Conservation (phyloP, 352 stramenopile genomes). For the Aphanomyces cochlioides region DNA sequence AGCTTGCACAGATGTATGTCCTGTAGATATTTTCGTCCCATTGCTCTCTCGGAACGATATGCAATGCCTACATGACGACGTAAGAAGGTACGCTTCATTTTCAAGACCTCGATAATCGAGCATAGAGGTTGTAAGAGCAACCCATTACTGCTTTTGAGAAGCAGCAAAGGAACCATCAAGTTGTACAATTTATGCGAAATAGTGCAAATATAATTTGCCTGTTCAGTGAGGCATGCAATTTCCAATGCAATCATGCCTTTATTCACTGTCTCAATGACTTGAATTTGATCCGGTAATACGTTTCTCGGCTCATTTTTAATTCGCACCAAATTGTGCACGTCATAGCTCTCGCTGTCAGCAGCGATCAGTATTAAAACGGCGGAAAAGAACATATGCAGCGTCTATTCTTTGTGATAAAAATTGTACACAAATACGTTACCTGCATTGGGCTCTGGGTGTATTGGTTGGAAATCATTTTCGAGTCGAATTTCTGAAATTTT, state of each 20-base stretch:
- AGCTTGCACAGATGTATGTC: constrained; percentile 25
- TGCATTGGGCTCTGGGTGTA: constrained; percentile 20
- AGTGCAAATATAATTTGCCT: constrained; percentile 46
- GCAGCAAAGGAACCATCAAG: constrained; percentile 58
- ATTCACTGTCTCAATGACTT: constrained; percentile 43
- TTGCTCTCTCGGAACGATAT: constrained; percentile 9
- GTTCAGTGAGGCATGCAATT: constrained; percentile 48
- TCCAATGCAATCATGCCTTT: constrained; percentile 60
- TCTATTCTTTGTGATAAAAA: neutral
- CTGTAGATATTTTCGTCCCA: constrained; percentile 19
- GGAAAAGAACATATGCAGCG: neutral
- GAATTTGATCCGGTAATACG: constrained; percentile 36
- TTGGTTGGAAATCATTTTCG: neutral
- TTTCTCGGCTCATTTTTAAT: too few species aligned
- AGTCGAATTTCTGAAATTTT: constrained; percentile 18
- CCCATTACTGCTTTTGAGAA: constrained; percentile 44
- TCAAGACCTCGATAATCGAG: constrained; percentile 51
- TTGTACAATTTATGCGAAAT: constrained; percentile 70
- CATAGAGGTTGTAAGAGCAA: constrained; percentile 51
- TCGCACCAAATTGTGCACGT: too few species aligned
- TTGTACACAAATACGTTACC: constrained; percentile 38
- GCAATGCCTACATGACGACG: constrained; percentile 10
- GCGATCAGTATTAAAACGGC: neutral
- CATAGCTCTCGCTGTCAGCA: too few species aligned
- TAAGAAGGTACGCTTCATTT: neutral